phyloP scores from a whole-genome alignment of 2,329 filamentous ascomycete genomes.

The Alternaria arborescens region DNA sequence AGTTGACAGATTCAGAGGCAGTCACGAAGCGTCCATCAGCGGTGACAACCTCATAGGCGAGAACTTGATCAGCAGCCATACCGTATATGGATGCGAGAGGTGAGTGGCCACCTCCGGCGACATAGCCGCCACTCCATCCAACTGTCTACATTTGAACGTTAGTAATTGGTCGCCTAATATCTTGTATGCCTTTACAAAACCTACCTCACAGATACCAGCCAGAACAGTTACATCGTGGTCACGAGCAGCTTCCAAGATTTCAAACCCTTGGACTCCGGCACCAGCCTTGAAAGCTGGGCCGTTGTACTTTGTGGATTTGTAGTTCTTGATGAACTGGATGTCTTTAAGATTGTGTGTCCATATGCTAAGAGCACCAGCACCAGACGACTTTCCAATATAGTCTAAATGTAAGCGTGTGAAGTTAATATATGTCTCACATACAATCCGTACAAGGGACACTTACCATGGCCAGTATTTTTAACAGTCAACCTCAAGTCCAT shows the following conservation, averaged over 20 bases:
- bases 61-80: slow-evolving; percentile 36
- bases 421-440: too few relatives aligned
- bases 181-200: slow-evolving; percentile 27
- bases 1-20: slow-evolving; percentile 24
- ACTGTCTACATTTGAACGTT: slow-evolving; percentile 35
- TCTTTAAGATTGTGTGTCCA: slow-evolving; percentile 45
- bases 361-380: slow-evolving; percentile 34
- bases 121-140: slow-evolving; percentile 19
- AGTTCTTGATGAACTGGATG: slow-evolving; percentile 22
- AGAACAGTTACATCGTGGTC: slow-evolving; percentile 35
- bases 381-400: slow-evolving; percentile 34
- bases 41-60: slow-evolving; percentile 37
- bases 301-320: slow-evolving; percentile 19
- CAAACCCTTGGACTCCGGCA: slow-evolving; percentile 35
- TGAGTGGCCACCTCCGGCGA: slow-evolving; percentile 36
- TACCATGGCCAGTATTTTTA: slow-evolving; percentile 28
- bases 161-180: background rate
- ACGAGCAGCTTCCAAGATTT: slow-evolving; percentile 29
- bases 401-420: background rate
- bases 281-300: slow-evolving; percentile 37
- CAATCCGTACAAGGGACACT: too few relatives aligned
- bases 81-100: slow-evolving; percentile 27
- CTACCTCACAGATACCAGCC: slow-evolving; percentile 22
- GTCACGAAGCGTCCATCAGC: slow-evolving; percentile 33
- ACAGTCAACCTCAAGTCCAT: slow-evolving; percentile 30